Conservation (phyloP, 2,329 filamentous ascomycete species). For the Trichoderma atroviride region DNA sequence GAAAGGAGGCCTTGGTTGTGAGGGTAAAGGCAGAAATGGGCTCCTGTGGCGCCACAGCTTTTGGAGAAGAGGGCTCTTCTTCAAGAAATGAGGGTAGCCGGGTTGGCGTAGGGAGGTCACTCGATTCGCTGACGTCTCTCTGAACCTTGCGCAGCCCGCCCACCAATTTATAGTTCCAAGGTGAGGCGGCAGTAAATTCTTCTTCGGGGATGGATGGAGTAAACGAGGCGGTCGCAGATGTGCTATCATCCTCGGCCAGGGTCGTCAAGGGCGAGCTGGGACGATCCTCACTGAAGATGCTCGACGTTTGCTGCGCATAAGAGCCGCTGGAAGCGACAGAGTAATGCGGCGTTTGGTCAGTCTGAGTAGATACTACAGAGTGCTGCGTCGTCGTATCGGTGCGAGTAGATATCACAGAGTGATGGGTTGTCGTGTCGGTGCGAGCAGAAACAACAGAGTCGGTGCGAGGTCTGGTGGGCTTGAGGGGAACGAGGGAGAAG, state of each 20-base stretch:
- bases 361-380: background rate
- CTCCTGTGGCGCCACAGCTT: background rate
- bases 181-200: constrained; percentile 37
- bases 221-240: constrained; percentile 30
- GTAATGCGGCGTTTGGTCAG: constrained; percentile 37
- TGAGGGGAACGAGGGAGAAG: constrained; percentile 52
- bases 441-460: constrained; percentile 41
- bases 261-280: constrained; percentile 54
- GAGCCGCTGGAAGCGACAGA: constrained; percentile 51
- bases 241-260: constrained; percentile 44
- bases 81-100: constrained; percentile 9
- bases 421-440: constrained; percentile 35
- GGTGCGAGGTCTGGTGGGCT: constrained; percentile 34
- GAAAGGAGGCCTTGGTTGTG: constrained; percentile 34
- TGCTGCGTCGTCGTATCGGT: background rate
- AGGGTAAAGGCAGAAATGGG: constrained; percentile 19
- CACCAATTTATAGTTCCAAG: constrained; percentile 58
- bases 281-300: constrained; percentile 51
- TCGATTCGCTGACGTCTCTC: constrained; percentile 27
- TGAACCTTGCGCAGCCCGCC: constrained; percentile 58
- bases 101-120: constrained; percentile 4
- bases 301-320: constrained; percentile 52
- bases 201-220: constrained; percentile 28
- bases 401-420: constrained; percentile 47
- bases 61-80: constrained; percentile 7